Base-by-base conservation (phyloP, 192 early-diverging fungal genomes). In the Dissophora globulifera region DNA sequence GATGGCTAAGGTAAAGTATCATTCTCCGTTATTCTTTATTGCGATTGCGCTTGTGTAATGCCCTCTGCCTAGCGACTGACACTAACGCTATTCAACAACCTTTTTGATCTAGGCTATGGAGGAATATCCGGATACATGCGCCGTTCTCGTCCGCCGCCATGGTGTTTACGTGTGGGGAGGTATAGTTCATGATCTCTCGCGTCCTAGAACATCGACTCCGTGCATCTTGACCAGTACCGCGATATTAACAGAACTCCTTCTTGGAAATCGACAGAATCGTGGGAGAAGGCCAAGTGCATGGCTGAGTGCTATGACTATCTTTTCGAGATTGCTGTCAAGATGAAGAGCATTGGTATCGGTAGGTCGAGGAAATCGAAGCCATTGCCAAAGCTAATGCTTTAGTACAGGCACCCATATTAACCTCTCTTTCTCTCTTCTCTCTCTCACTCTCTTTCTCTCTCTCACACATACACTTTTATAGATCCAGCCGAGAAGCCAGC, bases 261-360 rank as follows among this genome's bases (percentile, higher is more conserved):
- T n/a, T 38, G 6, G 35, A 26, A 20, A 16, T 22, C 23, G 13
- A 16, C 67, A 88, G 91, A 93, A 85, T 85, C 84, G 16, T 97
- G 97, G 97, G 91, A 97, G 82, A 95, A 97, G 83, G 95, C 97
- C 50, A 99, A 99, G 79, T 91, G 91, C 38, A 99, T 99, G 97
- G 81, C 90, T 9, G 97, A 99, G 80, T 99, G 97, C 84, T 99
- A 97, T 74, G 97, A 99, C 69, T 99, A 99, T 79, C 80, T 99
- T 57, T 99, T 99, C 79, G 95, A 99, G 72, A 94, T 99, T 56
- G 94, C 93, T 12, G 91, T 96, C 46, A 94, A 92, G 58, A 97
- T 97, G 96, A 93, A 88, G 81, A 81, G 81, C 59, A 81, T 89
- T 58, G 95, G 95, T 8, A 64, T 99, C 31, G 94, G 96, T 83